Evolutionary conservation across 805 yeast species (phyloP).

Genomic region (Metschnikowia arizonensis): DNA sequence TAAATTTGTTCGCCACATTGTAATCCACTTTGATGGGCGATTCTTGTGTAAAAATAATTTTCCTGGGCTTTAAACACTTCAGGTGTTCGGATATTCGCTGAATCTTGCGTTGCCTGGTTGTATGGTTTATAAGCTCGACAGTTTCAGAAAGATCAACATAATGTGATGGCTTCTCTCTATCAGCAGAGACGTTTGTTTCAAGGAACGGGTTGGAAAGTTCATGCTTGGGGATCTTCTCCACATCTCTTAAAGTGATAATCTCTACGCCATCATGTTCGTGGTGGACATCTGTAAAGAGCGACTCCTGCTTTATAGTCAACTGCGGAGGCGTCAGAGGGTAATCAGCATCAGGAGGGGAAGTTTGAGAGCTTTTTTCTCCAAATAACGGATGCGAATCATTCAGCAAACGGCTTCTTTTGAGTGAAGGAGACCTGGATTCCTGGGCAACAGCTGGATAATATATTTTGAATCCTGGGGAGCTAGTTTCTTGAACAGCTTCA

Average conservation of each 20-base stretch:
- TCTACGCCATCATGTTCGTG: slow-evolving; percentile 7
- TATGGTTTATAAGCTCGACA: slow-evolving; percentile 14
- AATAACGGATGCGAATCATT: not conserved
- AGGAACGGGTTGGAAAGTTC: slow-evolving; percentile 15
- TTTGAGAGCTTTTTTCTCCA: not conserved
- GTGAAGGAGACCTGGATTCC: too few species aligned
- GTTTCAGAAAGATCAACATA: slow-evolving; percentile 13
- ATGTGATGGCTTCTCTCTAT: too few species aligned
- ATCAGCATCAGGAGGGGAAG: not conserved
- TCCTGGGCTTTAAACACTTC: slow-evolving; percentile 14
- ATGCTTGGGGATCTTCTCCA: slow-evolving; percentile 12
- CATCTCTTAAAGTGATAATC: slow-evolving; percentile 4
- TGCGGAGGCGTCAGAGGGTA: slow-evolving; percentile 7
- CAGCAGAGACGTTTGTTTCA: not conserved
- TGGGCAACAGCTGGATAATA: not conserved
- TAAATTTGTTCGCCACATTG: slow-evolving; percentile 15
- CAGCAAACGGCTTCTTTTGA: not conserved
- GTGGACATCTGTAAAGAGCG: slow-evolving; percentile 10
- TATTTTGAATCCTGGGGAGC: not conserved
- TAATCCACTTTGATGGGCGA: slow-evolving; percentile 10
- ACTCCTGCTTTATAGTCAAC: slow-evolving; percentile 12
- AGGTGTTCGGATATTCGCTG: slow-evolving; percentile 14
- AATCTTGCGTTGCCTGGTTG: slow-evolving; percentile 15
- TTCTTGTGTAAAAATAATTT: slow-evolving; percentile 17
- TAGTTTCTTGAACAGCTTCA: not conserved